phyloP scores from a whole-genome alignment of 257 asterid genomes.

The Echites panduratus region DNA sequence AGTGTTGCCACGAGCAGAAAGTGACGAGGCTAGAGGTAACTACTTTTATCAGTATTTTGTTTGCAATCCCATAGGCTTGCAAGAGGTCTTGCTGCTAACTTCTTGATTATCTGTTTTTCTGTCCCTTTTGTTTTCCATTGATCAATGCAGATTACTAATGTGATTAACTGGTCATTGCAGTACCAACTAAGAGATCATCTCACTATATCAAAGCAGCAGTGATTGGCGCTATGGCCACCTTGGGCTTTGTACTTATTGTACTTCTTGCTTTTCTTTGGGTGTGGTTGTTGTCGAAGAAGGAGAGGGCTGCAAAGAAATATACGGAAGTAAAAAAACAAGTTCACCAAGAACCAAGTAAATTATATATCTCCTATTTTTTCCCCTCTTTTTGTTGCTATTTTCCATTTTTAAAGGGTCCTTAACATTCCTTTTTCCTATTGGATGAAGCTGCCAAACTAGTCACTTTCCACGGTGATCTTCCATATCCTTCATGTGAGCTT shows the following conservation, averaged over 20 bases:
- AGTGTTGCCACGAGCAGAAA: constrained; percentile 84
- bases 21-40: constrained; percentile 75
- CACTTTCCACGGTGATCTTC: constrained; percentile 97
- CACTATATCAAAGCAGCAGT: constrained; percentile 70
- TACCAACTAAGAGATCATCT: constrained; percentile 52
- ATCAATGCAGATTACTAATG: neutral
- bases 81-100: neutral
- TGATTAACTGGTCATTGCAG: constrained; percentile 27
- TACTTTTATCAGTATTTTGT: neutral
- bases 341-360: constrained; percentile 72
- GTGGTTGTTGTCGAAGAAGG: constrained; percentile 73
- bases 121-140: neutral
- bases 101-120: neutral
- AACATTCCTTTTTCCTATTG: neutral
- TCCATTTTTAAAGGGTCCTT: neutral
- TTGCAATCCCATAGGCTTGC: neutral
- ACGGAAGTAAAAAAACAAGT: constrained; percentile 89
- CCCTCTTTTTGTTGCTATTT: neutral
- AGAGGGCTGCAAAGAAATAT: constrained; percentile 73
- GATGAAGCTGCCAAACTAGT: constrained; percentile 74
- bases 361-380: neutral
- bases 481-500: constrained; percentile 92
- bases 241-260: constrained; percentile 56
- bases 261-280: constrained; percentile 65
- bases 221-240: constrained; percentile 67